phyloP scores from a whole-genome alignment of 139 green algal genomes.

The Chlorella sp. region DNA sequence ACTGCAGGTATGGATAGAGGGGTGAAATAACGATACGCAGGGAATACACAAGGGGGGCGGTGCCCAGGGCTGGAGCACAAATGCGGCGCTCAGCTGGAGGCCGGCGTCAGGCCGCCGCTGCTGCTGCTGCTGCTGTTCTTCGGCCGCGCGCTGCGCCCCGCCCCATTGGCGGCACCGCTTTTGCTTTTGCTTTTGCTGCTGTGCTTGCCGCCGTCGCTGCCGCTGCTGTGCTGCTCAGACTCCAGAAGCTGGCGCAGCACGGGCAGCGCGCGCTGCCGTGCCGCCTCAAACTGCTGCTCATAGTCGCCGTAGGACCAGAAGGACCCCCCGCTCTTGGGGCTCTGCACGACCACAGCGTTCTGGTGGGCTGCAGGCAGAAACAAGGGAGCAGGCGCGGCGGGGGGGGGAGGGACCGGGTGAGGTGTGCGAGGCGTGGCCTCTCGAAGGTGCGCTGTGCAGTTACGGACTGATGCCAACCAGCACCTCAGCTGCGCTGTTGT shows the following conservation, averaged over 20 bases:
- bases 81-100: background rate
- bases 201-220: background rate
- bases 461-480: background rate
- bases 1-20: too few relatives aligned
- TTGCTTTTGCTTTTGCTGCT: background rate
- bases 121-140: background rate
- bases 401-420: background rate
- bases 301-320: slow-evolving; percentile 86
- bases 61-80: too few relatives aligned
- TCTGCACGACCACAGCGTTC: slow-evolving; percentile 68
- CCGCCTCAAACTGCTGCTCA: slow-evolving; percentile 65
- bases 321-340: slow-evolving; percentile 72
- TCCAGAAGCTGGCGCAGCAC: slow-evolving; percentile 41
- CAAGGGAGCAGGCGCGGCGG: background rate
- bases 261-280: slow-evolving; percentile 53
- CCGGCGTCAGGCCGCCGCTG: background rate
- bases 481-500: too few relatives aligned
- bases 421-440: too few relatives aligned
- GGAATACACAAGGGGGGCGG: too few relatives aligned
- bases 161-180: background rate
- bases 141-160: background rate
- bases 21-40: too few relatives aligned
- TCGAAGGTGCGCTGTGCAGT: background rate
- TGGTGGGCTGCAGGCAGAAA: slow-evolving; percentile 46
- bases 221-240: background rate